Evolutionary conservation across 768 basidiomycete species (phyloP).

Genomic region (Mycena metata): DNA sequence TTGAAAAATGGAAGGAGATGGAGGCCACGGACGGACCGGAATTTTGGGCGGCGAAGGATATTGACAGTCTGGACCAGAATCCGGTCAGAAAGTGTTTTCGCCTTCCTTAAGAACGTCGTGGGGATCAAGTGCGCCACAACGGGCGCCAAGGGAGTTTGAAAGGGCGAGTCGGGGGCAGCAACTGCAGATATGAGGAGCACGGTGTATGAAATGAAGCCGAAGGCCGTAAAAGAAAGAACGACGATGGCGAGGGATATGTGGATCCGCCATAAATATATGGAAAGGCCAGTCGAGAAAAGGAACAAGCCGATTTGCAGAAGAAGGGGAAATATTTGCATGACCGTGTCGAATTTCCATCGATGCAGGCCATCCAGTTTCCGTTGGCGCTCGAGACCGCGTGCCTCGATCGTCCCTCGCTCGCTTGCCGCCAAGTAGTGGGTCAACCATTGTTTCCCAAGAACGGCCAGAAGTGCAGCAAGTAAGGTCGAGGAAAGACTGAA

Average conservation of each 20-base stretch:
- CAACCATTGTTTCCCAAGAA: constrained; percentile 18
- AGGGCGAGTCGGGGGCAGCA: neutral
- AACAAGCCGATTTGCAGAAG: constrained; percentile 3
- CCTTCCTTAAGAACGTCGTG: neutral
- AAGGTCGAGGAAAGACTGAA: neutral
- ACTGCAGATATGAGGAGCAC: neutral
- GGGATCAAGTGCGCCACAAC: neutral
- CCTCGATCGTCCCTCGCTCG: constrained; percentile 3
- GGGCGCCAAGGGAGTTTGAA: constrained; percentile 4
- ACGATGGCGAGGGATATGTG: neutral
- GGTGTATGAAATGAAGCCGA: constrained; percentile 7
- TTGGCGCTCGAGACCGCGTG: neutral
- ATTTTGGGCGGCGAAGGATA: no score
- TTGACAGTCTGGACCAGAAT: no score
- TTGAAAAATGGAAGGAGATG: no score
- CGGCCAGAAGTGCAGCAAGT: neutral
- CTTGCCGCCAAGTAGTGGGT: neutral
- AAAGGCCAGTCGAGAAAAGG: neutral
- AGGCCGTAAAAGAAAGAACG: constrained; percentile 5
- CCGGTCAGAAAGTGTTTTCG: no score
- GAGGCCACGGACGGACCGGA: no score
- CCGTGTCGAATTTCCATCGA: constrained; percentile 1
- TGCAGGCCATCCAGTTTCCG: neutral
- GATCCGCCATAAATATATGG: constrained; percentile 1
- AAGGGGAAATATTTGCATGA: constrained; percentile 14